Percentiles rank a stretch among this genome's conserved stretches.
Conservation (phyloP, 345 rosid genomes). For the Gossypium turneri region DNA sequence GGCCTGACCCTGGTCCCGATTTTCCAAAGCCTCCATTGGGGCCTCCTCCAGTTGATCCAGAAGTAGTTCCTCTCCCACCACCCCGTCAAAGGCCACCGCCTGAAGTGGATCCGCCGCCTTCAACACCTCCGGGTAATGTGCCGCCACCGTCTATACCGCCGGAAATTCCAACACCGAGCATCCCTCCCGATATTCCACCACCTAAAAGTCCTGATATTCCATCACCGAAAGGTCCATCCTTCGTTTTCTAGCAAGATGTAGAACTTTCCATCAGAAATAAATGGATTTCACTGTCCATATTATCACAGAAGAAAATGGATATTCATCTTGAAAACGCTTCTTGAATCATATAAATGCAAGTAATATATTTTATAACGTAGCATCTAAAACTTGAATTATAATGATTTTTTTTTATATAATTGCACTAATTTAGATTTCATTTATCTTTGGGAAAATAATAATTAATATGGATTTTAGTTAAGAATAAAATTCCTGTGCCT, state of each 20-base stretch:
- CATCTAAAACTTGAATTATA: too few species aligned
- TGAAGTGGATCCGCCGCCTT: background rate
- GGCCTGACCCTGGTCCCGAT: background rate
- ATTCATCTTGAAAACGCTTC: too few species aligned
- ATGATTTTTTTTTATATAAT: too few species aligned
- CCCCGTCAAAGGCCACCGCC: background rate
- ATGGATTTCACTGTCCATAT: too few species aligned
- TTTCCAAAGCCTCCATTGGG: background rate
- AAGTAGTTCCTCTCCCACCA: constrained; percentile 6
- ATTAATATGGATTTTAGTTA: too few species aligned
- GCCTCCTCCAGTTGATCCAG: constrained; percentile 8
- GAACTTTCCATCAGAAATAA: background rate
- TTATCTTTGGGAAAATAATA: too few species aligned
- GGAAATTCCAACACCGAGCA: background rate
- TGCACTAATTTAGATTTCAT: too few species aligned
- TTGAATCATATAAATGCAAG: too few species aligned
- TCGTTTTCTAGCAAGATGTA: background rate
- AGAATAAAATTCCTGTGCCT: too few species aligned
- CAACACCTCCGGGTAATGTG: background rate
- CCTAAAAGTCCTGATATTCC: background rate
- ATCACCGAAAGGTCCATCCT: background rate
- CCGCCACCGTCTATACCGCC: background rate
- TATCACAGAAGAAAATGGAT: too few species aligned
- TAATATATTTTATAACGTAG: too few species aligned
- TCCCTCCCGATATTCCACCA: constrained; percentile 5